A percentile compares a stretch with the other conserved stretches of the same genome.
Evolutionary conservation across 352 stramenopile species (phyloP).

Genomic region (Globisporangium perplexum): DNA sequence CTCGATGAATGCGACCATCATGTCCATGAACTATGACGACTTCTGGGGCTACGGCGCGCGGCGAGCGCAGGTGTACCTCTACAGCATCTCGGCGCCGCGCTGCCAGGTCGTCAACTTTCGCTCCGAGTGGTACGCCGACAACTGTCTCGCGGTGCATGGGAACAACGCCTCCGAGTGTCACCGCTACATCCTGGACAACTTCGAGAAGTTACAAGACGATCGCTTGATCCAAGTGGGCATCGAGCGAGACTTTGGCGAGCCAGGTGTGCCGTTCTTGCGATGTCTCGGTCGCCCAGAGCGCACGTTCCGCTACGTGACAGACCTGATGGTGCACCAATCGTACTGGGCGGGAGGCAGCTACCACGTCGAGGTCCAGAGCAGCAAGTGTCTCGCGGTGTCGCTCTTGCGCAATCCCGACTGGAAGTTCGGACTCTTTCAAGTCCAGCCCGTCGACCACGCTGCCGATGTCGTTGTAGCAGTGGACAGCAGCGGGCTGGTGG

Average conservation of each 20-base stretch:
- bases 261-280: constrained; percentile 34
- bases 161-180: constrained; percentile 50
- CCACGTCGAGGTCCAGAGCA: constrained; percentile 44
- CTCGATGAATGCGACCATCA: constrained; percentile 29
- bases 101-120: constrained; percentile 38
- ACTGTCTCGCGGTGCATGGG: constrained; percentile 3
- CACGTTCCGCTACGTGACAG: constrained; percentile 43
- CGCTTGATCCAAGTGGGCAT: constrained; percentile 29
- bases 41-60: constrained; percentile 31
- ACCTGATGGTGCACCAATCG: constrained; percentile 45
- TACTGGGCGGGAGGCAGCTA: constrained; percentile 48
- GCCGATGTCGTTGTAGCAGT: constrained; percentile 36
- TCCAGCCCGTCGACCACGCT: constrained; percentile 23
- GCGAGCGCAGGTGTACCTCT: constrained; percentile 23
- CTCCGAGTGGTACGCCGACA: constrained; percentile 25
- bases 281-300: constrained; percentile 31
- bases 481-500: constrained; percentile 22
- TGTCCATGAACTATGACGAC: constrained; percentile 31
- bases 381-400: constrained; percentile 34
- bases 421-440: constrained; percentile 41
- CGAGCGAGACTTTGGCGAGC: constrained; percentile 29
- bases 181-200: constrained; percentile 44
- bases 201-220: constrained; percentile 28
- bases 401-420: constrained; percentile 28
- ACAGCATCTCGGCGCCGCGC: constrained; percentile 35